These are phyloP conservation scores for Ormosia semicastrata DNA, from an alignment of 306 rosid genomes.

Conservation along the genomic window DNA sequence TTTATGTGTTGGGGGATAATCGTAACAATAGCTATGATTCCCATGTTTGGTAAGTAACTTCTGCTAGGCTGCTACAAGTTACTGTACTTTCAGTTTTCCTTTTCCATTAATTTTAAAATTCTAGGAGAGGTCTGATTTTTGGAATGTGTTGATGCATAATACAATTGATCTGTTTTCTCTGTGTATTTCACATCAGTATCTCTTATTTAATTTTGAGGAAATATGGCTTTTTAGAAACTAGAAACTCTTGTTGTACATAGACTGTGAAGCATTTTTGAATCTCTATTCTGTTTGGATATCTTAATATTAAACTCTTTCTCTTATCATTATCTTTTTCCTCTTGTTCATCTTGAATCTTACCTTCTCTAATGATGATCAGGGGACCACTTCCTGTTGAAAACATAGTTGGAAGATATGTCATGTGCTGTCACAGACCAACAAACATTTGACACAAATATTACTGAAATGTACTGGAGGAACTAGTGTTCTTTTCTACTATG, in stretches of 20 bases:
- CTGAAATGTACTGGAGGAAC: not conserved
- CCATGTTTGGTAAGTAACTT: constrained; percentile 62
- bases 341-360: constrained; percentile 7
- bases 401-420: constrained; percentile 43
- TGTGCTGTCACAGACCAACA: constrained; percentile 39
- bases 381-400: constrained; percentile 50
- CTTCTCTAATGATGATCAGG: constrained; percentile 32
- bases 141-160: not conserved
- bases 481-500: constrained; percentile 6
- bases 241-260: not conserved
- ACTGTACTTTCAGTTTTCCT: not conserved
- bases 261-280: not conserved
- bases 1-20: constrained; percentile 90
- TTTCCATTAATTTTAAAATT: not conserved
- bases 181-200: not conserved
- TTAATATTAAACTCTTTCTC: not conserved
- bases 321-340: not conserved
- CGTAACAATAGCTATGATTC: constrained; percentile 84
- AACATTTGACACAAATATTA: constrained; percentile 30
- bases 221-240: not conserved
- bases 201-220: not conserved
- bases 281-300: not conserved
- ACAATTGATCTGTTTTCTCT: not conserved
- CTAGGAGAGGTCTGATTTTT: not conserved
- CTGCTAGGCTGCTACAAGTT: constrained; percentile 2